A percentile compares a stretch with the other conserved stretches of the same genome.
phyloP scores from a whole-genome alignment of 192 early-diverging fungal species.

The Coemansia sp. region DNA sequence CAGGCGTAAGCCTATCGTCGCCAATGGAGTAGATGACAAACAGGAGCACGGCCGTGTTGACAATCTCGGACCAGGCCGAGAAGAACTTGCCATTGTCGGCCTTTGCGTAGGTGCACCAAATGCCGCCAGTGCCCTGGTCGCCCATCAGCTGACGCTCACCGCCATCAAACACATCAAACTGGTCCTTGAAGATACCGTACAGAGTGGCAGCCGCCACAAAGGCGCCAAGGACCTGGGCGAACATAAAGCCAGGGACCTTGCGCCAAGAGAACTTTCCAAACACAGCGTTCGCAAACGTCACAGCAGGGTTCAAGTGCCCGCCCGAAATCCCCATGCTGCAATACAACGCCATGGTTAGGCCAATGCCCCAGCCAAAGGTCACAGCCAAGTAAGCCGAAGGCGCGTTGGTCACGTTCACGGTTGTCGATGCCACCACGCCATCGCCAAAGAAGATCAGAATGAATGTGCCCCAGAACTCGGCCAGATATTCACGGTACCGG shows the following conservation, averaged over 20 bases:
- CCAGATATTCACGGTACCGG: constrained; percentile 54
- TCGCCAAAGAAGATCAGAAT: constrained; percentile 60
- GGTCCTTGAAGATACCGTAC: constrained; percentile 56
- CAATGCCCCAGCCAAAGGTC: constrained; percentile 59
- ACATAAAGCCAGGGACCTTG: constrained; percentile 60
- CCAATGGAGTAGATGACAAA: constrained; percentile 58
- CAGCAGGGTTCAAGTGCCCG: constrained; percentile 73
- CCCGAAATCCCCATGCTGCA: constrained; percentile 62
- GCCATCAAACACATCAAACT: constrained; percentile 54
- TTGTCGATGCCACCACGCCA: constrained; percentile 55
- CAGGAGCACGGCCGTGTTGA: constrained; percentile 63
- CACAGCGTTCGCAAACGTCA: constrained; percentile 60
- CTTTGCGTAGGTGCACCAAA: constrained; percentile 62
- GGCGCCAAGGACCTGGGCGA: constrained; percentile 65
- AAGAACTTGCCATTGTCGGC: constrained; percentile 50
- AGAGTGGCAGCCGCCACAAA: constrained; percentile 66
- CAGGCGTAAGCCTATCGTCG: constrained; percentile 54
- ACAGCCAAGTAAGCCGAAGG: constrained; percentile 50
- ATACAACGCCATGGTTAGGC: constrained; percentile 59
- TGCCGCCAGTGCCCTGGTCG: constrained; percentile 51
- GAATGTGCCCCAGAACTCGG: constrained; percentile 72
- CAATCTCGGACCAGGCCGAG: constrained; percentile 58
- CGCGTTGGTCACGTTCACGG: constrained; percentile 39
- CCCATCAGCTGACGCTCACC: constrained; percentile 48
- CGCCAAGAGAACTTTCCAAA: constrained; percentile 64